These are phyloP conservation scores for Symbiodinium pilosum DNA, from an alignment of 73 alveolate species.

Conservation along the genomic window DNA sequence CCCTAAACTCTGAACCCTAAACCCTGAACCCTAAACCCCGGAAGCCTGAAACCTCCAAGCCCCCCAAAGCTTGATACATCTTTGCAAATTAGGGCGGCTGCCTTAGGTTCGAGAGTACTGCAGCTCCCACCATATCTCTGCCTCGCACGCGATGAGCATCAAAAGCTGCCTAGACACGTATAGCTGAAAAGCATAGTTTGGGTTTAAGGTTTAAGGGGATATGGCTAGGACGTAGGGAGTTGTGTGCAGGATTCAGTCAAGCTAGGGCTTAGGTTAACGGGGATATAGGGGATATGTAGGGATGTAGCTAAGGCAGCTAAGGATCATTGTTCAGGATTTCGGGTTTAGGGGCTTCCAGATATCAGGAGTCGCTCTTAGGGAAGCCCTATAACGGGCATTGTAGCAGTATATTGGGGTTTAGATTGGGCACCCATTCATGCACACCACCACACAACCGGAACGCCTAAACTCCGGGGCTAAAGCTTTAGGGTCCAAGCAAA, in stretches of 20 bases:
- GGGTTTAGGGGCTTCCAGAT: not conserved
- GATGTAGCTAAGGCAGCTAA: not conserved
- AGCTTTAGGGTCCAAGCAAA: not conserved
- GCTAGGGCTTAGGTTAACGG: too few relatives aligned
- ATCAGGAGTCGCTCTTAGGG: not conserved
- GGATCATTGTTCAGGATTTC: not conserved
- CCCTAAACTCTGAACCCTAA: not conserved
- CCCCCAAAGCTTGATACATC: too few relatives aligned
- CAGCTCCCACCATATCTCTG: conserved; percentile 7
- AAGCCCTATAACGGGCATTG: not conserved
- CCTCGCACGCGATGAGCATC: not conserved
- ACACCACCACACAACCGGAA: not conserved
- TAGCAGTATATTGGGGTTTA: not conserved
- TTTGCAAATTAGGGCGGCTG: too few relatives aligned
- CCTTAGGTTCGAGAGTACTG: not conserved
- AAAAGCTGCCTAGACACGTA: not conserved
- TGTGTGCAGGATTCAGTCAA: too few relatives aligned
- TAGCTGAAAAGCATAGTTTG: not conserved
- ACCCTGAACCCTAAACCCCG: not conserved
- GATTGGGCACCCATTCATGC: not conserved
- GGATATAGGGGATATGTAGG: too few relatives aligned
- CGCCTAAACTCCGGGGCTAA: not conserved
- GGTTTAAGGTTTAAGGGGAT: not conserved
- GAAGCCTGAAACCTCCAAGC: too few relatives aligned
- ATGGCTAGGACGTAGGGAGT: too few relatives aligned